Evolutionary conservation across 2,329 filamentous ascomycete genomes (phyloP).

Genomic region (Davidsoniella australis): DNA sequence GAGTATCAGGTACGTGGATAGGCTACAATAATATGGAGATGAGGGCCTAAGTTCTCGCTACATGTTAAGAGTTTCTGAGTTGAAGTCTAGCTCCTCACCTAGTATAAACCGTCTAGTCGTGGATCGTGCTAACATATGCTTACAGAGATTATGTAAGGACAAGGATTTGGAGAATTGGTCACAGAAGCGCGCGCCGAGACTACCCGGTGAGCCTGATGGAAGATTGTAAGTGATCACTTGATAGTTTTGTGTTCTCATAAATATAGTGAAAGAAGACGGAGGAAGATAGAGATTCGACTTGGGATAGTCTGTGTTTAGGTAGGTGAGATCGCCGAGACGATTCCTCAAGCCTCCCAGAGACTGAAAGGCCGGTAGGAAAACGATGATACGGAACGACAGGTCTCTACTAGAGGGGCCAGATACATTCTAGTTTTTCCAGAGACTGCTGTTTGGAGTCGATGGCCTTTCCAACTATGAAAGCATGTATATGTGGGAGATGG

Average conservation of each 20-base stretch:
- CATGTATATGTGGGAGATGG: too few species aligned
- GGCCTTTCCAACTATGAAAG: too few species aligned
- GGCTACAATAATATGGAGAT: too few species aligned
- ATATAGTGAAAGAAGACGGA: neutral
- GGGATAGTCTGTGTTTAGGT: neutral
- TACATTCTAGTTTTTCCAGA: too few species aligned
- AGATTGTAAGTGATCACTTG: slow-evolving; percentile 33
- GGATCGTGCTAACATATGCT: neutral
- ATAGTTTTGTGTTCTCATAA: neutral
- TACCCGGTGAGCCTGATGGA: slow-evolving; percentile 81
- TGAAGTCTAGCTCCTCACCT: too few species aligned
- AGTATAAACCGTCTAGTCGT: too few species aligned
- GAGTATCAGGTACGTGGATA: slow-evolving; percentile 61
- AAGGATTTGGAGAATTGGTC: slow-evolving; percentile 95
- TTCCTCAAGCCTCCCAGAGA: neutral
- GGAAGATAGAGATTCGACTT: neutral
- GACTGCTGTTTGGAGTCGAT: too few species aligned
- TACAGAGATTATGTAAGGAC: slow-evolving; percentile 24
- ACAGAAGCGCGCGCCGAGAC: slow-evolving; percentile 79
- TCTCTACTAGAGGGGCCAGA: too few species aligned
- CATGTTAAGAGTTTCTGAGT: neutral
- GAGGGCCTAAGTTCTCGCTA: neutral
- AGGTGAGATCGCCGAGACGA: neutral
- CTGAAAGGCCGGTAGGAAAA: too few species aligned
- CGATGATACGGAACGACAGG: too few species aligned